A percentile compares a stretch with the other conserved stretches of the same genome.
Evolutionary conservation across 495 filamentous ascomycete genomes (phyloP).

Genomic region (Penicillium pancosmium): DNA sequence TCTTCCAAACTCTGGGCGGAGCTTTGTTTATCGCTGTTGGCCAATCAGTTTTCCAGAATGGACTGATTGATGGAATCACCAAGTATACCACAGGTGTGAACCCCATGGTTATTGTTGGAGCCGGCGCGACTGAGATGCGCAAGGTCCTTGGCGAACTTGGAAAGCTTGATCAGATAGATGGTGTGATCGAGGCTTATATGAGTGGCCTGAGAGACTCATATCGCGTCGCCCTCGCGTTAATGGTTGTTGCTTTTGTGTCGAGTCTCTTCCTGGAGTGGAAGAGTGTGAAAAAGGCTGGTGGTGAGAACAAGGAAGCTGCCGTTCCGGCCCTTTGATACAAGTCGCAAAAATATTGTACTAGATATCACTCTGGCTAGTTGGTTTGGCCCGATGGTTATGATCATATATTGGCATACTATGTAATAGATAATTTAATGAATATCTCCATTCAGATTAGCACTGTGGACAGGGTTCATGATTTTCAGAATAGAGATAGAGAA

Average conservation of each 20-base stretch:
- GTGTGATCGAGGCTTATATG: slow-evolving; percentile 35
- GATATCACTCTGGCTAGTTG: not conserved
- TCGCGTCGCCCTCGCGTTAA: slow-evolving; percentile 37
- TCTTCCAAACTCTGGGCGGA: slow-evolving; percentile 70
- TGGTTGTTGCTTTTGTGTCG: slow-evolving; percentile 36
- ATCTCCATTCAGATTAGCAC: not conserved
- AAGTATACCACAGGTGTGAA: slow-evolving; percentile 46
- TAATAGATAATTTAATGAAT: slow-evolving; percentile 1
- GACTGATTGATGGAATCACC: slow-evolving; percentile 51
- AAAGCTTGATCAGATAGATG: slow-evolving; percentile 26
- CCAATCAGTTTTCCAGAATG: slow-evolving; percentile 64
- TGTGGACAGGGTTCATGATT: too few species aligned
- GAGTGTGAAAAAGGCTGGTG: slow-evolving; percentile 44
- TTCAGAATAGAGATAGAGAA: too few species aligned
- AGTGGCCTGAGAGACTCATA: slow-evolving; percentile 29
- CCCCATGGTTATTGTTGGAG: slow-evolving; percentile 26
- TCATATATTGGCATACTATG: too few species aligned
- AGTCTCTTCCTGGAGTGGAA: slow-evolving; percentile 52
- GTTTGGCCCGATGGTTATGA: not conserved
- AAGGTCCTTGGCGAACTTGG: slow-evolving; percentile 40
- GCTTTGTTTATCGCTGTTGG: slow-evolving; percentile 67
- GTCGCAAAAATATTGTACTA: not conserved
- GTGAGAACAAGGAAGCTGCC: slow-evolving; percentile 15
- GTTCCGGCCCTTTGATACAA: slow-evolving; percentile 25
- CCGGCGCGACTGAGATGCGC: slow-evolving; percentile 49